Evolutionary conservation across 1,284 basidiomycete genomes (phyloP), one percentile per base, ranked within the genome.

Genomic region (Irpex sp.): DNA sequence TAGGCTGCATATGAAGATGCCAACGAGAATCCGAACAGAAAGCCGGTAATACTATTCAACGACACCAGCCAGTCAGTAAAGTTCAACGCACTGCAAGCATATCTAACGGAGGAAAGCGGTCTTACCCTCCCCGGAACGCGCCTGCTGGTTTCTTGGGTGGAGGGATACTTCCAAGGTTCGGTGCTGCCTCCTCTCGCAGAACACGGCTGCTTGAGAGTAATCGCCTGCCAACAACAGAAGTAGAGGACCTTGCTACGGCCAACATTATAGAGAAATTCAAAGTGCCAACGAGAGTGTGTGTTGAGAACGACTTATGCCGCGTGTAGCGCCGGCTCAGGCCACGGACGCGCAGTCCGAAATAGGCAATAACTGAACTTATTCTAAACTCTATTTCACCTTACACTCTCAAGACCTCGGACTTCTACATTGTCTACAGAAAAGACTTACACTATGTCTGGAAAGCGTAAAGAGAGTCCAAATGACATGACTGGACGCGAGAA

Each of bases 1-100:
- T 94, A 96, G 57, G 93, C 90, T 55, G 93, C 93, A 70, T 90
- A 87, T 0, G 91, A 88, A 1, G 93, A 90, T 5, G 90, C 90
- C 50, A 94, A 75, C 4, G 93, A 94, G 78, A 96, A 95, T 0
- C 94, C 94, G 69, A 95, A 86, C 53, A 96, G 77, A 74, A 97
- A 97, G 0, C 95, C 95, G 33, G 95, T 83, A 62, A 97, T 87
- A 58, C 93, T 95, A 68, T 11, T 46, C 17, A 53, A 33, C 21
- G n/a, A 2, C 63, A 33, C 31, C 31, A 33, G 31, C 6, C 0
- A 33, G 31, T 1, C 31, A 6, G 6, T 33, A 33, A 33, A 5
- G 31, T 33, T 33, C 6, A 33, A 33, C 21, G 36, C 31, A 58
- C 49, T 11, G 13, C 39, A 26, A 39, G 39, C 33, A 55, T 36